Conservation (phyloP, 768 basidiomycete species). For the Pleurotus eryngii region DNA sequence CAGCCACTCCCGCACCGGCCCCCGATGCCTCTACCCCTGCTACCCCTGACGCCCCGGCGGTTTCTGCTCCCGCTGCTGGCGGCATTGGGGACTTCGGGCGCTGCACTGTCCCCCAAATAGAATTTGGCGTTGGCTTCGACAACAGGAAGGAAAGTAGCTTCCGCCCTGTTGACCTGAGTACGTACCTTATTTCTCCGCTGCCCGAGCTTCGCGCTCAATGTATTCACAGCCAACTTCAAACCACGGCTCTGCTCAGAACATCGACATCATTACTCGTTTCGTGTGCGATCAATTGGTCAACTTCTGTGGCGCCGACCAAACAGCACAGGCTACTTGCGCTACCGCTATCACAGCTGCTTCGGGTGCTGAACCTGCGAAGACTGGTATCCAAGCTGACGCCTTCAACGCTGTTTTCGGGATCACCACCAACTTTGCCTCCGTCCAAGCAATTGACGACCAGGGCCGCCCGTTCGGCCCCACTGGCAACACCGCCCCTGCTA, state of each 20-base stretch:
- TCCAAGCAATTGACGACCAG: constrained; percentile 43
- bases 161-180: constrained; percentile 45
- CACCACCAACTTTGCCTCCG: constrained; percentile 45
- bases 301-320: constrained; percentile 50
- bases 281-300: constrained; percentile 57
- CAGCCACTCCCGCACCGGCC: constrained; percentile 12
- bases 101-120: constrained; percentile 52
- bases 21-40: constrained; percentile 14
- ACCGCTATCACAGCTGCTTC: constrained; percentile 38
- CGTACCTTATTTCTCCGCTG: constrained; percentile 4
- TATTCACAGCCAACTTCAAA: constrained; percentile 38
- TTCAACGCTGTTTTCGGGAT: constrained; percentile 61
- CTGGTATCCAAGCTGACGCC: constrained; percentile 56
- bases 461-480: constrained; percentile 32
- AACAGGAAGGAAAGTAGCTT: constrained; percentile 52
- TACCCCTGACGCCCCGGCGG: constrained; percentile 20
- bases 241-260: constrained; percentile 59
- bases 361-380: constrained; percentile 32
- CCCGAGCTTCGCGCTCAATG: neutral
- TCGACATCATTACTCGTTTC: constrained; percentile 58
- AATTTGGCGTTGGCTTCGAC: constrained; percentile 55
- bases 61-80: constrained; percentile 22
- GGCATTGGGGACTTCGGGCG: constrained; percentile 43
- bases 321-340: constrained; percentile 48
- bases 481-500: constrained; percentile 11